Evolutionary conservation across 169 alveolate species (phyloP).

Genomic region (Plasmodium vinckei): DNA sequence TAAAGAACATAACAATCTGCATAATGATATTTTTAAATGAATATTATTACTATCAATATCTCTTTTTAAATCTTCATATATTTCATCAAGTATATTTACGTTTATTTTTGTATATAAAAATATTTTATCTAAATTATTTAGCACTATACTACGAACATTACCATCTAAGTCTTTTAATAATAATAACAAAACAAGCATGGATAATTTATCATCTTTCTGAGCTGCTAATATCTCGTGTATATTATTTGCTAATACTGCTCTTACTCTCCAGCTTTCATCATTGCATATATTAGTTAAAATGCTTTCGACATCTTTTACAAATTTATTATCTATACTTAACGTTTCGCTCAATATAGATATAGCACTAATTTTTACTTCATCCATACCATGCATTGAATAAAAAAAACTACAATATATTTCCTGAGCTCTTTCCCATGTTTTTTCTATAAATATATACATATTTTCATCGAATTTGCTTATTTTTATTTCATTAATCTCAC

Average conservation of each 20-base stretch:
- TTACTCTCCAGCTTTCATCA: conserved; percentile 77
- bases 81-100: conserved; percentile 55
- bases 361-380: conserved; percentile 78
- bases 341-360: conserved; percentile 46
- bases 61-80: conserved; percentile 76
- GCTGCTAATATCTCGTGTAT: conserved; percentile 40
- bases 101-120: conserved; percentile 44
- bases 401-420: conserved; percentile 62
- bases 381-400: conserved; percentile 67
- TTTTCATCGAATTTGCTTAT: neutral
- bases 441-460: conserved; percentile 23
- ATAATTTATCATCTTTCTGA: conserved; percentile 16
- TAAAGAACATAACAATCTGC: conserved; percentile 61
- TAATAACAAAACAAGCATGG: conserved; percentile 59
- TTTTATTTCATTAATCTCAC: neutral
- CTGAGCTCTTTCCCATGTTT: conserved; percentile 47
- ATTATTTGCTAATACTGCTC: conserved; percentile 71
- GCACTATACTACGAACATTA: conserved; percentile 73
- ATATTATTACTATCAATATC: conserved; percentile 76
- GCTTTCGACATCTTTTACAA: conserved; percentile 29
- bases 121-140: conserved; percentile 60
- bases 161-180: conserved; percentile 59
- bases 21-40: conserved; percentile 72
- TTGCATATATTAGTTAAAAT: conserved; percentile 63
- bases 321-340: conserved; percentile 40